Conservation (phyloP, 768 basidiomycete species). For the Crassisporium funariophilum region DNA sequence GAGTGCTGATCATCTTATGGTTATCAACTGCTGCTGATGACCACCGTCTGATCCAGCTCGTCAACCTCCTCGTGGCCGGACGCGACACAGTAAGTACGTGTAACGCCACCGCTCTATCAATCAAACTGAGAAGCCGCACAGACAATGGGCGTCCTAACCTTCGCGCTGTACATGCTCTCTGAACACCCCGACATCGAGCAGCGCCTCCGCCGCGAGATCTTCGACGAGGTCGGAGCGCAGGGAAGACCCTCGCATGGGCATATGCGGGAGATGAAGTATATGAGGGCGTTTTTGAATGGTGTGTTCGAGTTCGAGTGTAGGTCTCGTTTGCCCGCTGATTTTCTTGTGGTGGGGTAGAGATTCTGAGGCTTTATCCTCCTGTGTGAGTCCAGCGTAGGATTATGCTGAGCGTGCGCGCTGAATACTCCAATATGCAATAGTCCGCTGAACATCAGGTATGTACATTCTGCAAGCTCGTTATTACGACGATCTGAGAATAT, state of each 20-base stretch:
- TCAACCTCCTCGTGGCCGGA: slow-evolving; percentile 61
- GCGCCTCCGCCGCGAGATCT: slow-evolving; percentile 42
- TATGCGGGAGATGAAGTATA: slow-evolving; percentile 46
- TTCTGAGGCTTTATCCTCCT: slow-evolving; percentile 40
- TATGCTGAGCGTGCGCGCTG: not conserved
- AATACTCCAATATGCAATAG: not conserved
- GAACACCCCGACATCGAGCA: slow-evolving; percentile 39
- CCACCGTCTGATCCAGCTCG: slow-evolving; percentile 20
- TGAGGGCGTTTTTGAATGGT: slow-evolving; percentile 36
- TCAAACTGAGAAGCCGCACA: slow-evolving; percentile 13
- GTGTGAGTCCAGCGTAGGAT: slow-evolving; percentile 23
- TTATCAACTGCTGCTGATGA: slow-evolving; percentile 1
- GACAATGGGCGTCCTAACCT: slow-evolving; percentile 44
- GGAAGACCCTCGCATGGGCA: slow-evolving; percentile 43
- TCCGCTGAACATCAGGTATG: slow-evolving; percentile 6
- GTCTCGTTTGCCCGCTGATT: not conserved
- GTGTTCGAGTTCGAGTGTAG: not conserved
- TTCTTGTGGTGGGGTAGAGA: slow-evolving; percentile 29
- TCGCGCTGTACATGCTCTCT: slow-evolving; percentile 44
- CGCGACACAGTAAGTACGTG: slow-evolving; percentile 49
- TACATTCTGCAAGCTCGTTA: not conserved
- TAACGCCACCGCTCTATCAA: not conserved
- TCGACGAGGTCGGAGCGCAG: slow-evolving; percentile 35
- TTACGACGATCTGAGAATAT: not conserved
- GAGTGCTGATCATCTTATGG: not conserved